A percentile compares a stretch with the other conserved stretches of the same genome.
Evolutionary conservation across 306 rosid species (phyloP).

Genomic region (Dalbergia cochinchinensis): DNA sequence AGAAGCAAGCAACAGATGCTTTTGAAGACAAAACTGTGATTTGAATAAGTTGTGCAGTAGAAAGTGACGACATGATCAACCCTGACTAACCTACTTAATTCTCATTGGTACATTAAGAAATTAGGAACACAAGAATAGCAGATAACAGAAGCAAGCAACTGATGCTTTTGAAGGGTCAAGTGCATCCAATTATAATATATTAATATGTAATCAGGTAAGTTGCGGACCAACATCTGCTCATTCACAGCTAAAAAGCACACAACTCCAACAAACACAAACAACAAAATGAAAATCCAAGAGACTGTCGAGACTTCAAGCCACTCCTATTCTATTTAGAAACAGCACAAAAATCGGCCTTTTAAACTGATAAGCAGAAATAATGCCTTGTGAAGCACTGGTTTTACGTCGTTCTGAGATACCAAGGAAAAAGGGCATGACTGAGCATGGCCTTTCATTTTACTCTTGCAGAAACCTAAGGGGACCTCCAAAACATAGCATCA

Average conservation of each 20-base stretch:
- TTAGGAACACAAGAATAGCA: neutral
- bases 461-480: too few relatives aligned
- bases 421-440: too few relatives aligned
- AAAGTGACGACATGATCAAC: neutral
- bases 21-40: neutral
- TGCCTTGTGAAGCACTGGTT: neutral
- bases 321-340: conserved; percentile 5
- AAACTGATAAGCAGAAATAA: neutral
- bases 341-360: neutral
- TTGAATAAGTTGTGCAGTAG: neutral
- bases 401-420: neutral
- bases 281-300: neutral
- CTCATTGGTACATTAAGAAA: neutral
- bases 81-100: neutral
- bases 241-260: neutral
- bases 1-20: neutral
- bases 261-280: conserved; percentile 18
- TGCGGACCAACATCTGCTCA: neutral
- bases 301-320: neutral
- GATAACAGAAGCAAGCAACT: neutral
- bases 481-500: neutral
- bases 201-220: neutral
- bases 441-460: too few relatives aligned
- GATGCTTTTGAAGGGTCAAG: neutral
- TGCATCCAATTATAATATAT: neutral